These are phyloP conservation scores for Saccharomycopsis microspora DNA, from an alignment of 805 yeast genomes.

Conservation along the genomic window DNA sequence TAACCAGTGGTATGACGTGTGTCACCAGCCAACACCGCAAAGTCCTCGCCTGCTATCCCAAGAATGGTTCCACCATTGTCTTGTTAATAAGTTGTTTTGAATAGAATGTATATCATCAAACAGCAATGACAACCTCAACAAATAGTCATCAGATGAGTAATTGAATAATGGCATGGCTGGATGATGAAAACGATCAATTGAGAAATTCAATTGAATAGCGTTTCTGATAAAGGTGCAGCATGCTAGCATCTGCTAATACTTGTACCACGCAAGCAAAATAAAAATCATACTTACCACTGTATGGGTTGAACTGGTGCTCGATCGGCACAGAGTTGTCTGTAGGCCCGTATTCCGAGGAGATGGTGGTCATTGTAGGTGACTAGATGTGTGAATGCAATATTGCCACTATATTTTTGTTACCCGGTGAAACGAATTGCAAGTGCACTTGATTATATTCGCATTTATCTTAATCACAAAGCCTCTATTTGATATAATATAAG, in stretches of 20 bases:
- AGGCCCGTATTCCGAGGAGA: slow-evolving; percentile 57
- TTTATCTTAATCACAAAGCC: not conserved
- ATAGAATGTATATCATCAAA: not conserved
- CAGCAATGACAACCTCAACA: not conserved
- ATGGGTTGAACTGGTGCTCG: slow-evolving; percentile 88
- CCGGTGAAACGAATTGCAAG: not conserved
- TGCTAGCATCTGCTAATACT: too few species aligned
- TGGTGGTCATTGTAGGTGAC: slow-evolving; percentile 23
- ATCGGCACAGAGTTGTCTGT: slow-evolving; percentile 52
- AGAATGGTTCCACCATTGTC: slow-evolving; percentile 96
- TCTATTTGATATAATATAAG: not conserved
- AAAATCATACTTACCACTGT: slow-evolving; percentile 30
- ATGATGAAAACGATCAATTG: too few species aligned
- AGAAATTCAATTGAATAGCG: too few species aligned
- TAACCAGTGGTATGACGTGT: slow-evolving; percentile 96
- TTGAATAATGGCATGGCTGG: too few species aligned
- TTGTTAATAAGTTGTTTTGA: not conserved
- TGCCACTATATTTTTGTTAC: not conserved
- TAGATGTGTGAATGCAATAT: not conserved
- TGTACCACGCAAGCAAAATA: slow-evolving; percentile 13
- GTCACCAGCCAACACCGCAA: slow-evolving; percentile 94
- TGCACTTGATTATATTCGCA: not conserved
- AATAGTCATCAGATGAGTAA: not conserved
- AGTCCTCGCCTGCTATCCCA: slow-evolving; percentile 97
- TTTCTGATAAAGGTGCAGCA: too few species aligned